phyloP scores from a whole-genome alignment of 2,329 filamentous ascomycete species.

The Neoscytalidium dimidiatum region DNA sequence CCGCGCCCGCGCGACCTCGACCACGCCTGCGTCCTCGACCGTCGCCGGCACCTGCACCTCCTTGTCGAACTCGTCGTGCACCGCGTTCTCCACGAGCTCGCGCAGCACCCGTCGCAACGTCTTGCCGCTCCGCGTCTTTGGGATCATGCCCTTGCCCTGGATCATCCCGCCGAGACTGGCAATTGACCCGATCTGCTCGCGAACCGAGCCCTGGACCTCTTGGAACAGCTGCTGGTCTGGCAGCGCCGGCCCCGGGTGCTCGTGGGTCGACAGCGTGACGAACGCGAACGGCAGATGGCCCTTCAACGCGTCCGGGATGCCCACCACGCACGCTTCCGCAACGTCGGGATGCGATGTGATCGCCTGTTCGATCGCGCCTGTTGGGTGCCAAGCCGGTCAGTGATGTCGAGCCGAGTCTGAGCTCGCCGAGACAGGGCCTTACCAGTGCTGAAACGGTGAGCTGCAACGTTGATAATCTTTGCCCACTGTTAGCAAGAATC shows the following conservation, averaged over 20 bases:
- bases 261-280: slow-evolving; percentile 60
- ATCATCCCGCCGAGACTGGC: slow-evolving; percentile 84
- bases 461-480: slow-evolving; percentile 86
- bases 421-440: slow-evolving; percentile 31
- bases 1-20: slow-evolving; percentile 71
- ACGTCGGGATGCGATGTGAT: slow-evolving; percentile 78
- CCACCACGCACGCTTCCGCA: slow-evolving; percentile 83
- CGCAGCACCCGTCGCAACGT: slow-evolving; percentile 79
- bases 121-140: slow-evolving; percentile 90
- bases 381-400: neutral
- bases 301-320: slow-evolving; percentile 82
- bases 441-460: slow-evolving; percentile 87
- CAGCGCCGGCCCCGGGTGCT: slow-evolving; percentile 46
- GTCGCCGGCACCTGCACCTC: slow-evolving; percentile 77
- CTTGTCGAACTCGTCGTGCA: slow-evolving; percentile 71
- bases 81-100: slow-evolving; percentile 81
- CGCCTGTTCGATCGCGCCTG: slow-evolving; percentile 86
- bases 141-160: slow-evolving; percentile 82
- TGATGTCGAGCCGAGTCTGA: neutral
- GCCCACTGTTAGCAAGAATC: neutral
- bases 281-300: slow-evolving; percentile 93
- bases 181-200: slow-evolving; percentile 82
- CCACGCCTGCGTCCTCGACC: slow-evolving; percentile 76
- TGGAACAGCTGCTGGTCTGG: slow-evolving; percentile 52
- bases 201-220: slow-evolving; percentile 73